Evolutionary conservation across 441 rosid genomes (phyloP), one percentile per base, ranked within the genome.

Genomic region (Biscutella laevigata): DNA sequence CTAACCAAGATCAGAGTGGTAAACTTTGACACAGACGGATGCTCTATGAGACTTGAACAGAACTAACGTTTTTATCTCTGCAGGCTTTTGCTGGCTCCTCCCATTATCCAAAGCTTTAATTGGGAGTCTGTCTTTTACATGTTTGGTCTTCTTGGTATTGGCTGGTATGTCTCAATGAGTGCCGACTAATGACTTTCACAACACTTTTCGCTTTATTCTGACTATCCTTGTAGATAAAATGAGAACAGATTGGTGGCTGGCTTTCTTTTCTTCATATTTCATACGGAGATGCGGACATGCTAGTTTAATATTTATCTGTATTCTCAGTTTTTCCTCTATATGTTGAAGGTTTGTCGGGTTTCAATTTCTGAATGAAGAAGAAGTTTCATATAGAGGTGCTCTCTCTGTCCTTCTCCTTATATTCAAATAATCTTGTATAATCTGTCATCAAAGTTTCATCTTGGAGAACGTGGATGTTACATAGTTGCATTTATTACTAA

Each of bases 31-130:
- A 56, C 13, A 21, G 17, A 50, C 3, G 6, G 24, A n/a, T 40
- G 20, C 34, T 53, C 28, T 44, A 24, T 26, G 45, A 39, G 59
- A 39, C 17, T 28, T 52, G 24, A 36, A 61, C 6, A n/a, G 28
- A 25, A 8, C 63, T 73, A 20, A 72, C 30, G 6, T 51, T 36
- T 8, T 66, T 43, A 66, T 70, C 21, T 57, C 44, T 75, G 71
- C 94, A 86, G 95, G 84, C 92, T 84, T 75, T 89, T 90, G 55
- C 67, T 90, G 69, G 89, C 97, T 62, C 92, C 97, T 64, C 83
- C 94, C 2, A 75, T 90, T 16, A 90, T 90, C 70, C 83, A 90
- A 56, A 82, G 59, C 56, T 71, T 77, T 61, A 86, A 94, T 49
- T 90, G 97, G 97, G 94, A 77, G 78, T 81, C 86, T 30, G 88